These are phyloP conservation scores for Solanum ahanhuiri DNA, from an alignment of 257 asterid species.

Conservation along the genomic window DNA sequence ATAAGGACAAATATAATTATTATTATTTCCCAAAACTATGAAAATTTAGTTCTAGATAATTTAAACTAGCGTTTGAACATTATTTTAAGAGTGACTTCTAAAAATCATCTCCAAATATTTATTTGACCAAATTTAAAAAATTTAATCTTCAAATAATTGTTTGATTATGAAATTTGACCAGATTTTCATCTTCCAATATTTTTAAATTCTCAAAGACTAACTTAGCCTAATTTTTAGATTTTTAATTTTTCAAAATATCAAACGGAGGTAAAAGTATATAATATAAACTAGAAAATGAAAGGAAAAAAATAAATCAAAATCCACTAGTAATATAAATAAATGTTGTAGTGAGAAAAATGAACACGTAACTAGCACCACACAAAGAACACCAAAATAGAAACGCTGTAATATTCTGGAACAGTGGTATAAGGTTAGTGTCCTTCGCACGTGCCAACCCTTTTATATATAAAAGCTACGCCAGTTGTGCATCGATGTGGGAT, in stretches of 20 bases:
- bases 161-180: background rate
- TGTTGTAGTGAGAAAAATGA: background rate
- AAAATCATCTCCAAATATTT: background rate
- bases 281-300: background rate
- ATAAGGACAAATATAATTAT: background rate
- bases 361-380: background rate
- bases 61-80: rapidly evolving
- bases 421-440: background rate
- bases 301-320: background rate
- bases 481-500: background rate
- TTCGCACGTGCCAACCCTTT: background rate
- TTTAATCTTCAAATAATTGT: background rate
- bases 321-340: background rate
- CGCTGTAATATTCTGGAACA: background rate
- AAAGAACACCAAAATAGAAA: background rate
- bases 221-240: too few species aligned
- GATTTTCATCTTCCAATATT: background rate
- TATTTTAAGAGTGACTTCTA: background rate
- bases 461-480: background rate
- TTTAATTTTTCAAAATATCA: too few species aligned
- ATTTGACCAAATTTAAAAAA: background rate
- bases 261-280: too few species aligned
- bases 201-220: too few species aligned
- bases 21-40: background rate
- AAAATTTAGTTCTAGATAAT: rapidly evolving